Percentiles rank a stretch among this genome's conserved stretches.
phyloP scores from a whole-genome alignment of 2,329 filamentous ascomycete species.

The Immersiporthe knoxdaviesiana region DNA sequence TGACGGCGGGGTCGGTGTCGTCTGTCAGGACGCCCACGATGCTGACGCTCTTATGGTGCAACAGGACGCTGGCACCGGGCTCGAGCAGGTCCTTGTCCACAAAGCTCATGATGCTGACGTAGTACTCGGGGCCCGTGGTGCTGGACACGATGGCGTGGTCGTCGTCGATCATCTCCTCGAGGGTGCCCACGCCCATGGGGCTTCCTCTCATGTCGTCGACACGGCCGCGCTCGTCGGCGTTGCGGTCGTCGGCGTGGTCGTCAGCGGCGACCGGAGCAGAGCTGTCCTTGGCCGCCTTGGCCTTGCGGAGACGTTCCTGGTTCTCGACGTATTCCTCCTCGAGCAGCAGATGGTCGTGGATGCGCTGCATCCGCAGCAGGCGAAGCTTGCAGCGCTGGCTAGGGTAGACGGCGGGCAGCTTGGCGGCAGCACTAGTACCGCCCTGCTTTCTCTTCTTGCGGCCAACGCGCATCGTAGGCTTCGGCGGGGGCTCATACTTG shows the following conservation, averaged over 20 bases:
- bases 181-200: constrained; percentile 96
- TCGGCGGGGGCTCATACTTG: constrained; percentile 98
- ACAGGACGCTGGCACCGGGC: constrained; percentile 89
- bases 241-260: constrained; percentile 73
- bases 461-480: constrained; percentile 93
- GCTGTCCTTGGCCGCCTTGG: constrained; percentile 78
- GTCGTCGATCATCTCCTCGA: constrained; percentile 99
- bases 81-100: constrained; percentile 98
- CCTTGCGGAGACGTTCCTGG: constrained; percentile 92
- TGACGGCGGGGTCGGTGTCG: constrained; percentile 91
- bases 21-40: constrained; percentile 97
- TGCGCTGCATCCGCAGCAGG: constrained; percentile 96
- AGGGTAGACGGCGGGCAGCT: constrained; percentile 91
- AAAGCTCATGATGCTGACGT: constrained; percentile 99
- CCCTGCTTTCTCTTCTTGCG: constrained; percentile 98
- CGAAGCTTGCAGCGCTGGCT: constrained; percentile 97
- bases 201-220: constrained; percentile 99
- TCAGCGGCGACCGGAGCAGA: constrained; percentile 67
- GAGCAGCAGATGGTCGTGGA: constrained; percentile 94
- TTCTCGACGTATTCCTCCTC: constrained; percentile 99
- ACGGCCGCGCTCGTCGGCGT: constrained; percentile 90
- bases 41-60: constrained; percentile 97
- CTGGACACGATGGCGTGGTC: constrained; percentile 98
- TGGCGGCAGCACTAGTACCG: constrained; percentile 90
- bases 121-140: constrained; percentile 97